A percentile compares a stretch with the other conserved stretches of the same genome.
These are phyloP conservation scores for Dillenia turbinata DNA, from an alignment of 164 flowering plant species.

Conservation along the genomic window DNA sequence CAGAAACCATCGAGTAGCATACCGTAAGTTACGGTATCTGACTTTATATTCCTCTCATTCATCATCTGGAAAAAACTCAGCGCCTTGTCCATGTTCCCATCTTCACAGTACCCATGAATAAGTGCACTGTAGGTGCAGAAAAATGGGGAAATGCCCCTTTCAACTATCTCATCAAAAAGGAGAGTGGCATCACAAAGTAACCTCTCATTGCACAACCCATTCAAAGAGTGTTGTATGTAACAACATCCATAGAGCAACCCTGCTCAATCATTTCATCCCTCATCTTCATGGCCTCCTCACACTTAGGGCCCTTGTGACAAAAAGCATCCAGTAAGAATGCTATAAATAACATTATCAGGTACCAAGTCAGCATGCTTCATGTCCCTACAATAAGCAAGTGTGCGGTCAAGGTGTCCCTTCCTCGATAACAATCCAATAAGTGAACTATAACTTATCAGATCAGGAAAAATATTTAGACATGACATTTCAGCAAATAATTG, in stretches of 20 bases:
- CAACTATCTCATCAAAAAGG: slow-evolving; percentile 72
- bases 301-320: slow-evolving; percentile 52
- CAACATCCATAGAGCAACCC: slow-evolving; percentile 64
- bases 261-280: slow-evolving; percentile 69
- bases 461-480: slow-evolving; percentile 42
- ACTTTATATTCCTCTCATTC: slow-evolving; percentile 58
- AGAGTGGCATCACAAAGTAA: slow-evolving; percentile 64
- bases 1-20: slow-evolving; percentile 78
- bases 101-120: slow-evolving; percentile 72
- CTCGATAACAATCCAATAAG: slow-evolving; percentile 58
- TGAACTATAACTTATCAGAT: slow-evolving; percentile 69
- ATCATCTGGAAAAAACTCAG: slow-evolving; percentile 51
- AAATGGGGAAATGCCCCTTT: slow-evolving; percentile 71
- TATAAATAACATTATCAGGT: slow-evolving; percentile 73
- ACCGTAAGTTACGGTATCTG: slow-evolving; percentile 76
- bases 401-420: slow-evolving; percentile 55
- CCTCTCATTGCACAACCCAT: slow-evolving; percentile 74
- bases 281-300: slow-evolving; percentile 67
- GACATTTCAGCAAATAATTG: slow-evolving; percentile 50
- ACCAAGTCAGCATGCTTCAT: slow-evolving; percentile 57
- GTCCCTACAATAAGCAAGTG: slow-evolving; percentile 43
- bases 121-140: slow-evolving; percentile 70
- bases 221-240: slow-evolving; percentile 77
- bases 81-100: slow-evolving; percentile 52
- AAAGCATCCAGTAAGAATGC: slow-evolving; percentile 75